Percentiles rank a stretch among this genome's conserved stretches.
Evolutionary conservation across 2,329 filamentous ascomycete genomes (phyloP).

Genomic region (Allantophomopsis cytisporea): DNA sequence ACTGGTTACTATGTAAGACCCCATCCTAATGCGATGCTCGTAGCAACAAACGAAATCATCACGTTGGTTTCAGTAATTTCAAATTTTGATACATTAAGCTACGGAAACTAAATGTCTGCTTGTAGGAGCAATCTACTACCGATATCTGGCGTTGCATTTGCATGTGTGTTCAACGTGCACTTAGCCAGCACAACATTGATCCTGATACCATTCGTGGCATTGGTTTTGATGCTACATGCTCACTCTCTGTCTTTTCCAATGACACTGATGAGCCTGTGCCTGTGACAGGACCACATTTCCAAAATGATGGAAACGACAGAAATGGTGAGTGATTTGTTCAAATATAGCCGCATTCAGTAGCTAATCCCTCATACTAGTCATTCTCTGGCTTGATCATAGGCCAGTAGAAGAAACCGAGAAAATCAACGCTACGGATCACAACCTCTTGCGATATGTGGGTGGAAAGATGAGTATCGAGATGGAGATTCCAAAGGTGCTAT

Average conservation of each 20-base stretch:
- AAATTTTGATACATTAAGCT: too few species aligned
- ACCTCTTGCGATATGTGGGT: slow-evolving; percentile 88
- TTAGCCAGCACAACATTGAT: slow-evolving; percentile 71
- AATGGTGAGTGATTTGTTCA: slow-evolving; percentile 35
- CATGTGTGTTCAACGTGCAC: slow-evolving; percentile 68
- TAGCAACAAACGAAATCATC: not conserved
- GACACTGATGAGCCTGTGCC: slow-evolving; percentile 83
- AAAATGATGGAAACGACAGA: slow-evolving; percentile 67
- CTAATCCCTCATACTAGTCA: slow-evolving; percentile 28
- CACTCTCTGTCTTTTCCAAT: slow-evolving; percentile 76
- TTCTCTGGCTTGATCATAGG: slow-evolving; percentile 94
- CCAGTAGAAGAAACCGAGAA: slow-evolving; percentile 81
- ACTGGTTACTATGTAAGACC: slow-evolving; percentile 59
- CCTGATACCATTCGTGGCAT: slow-evolving; percentile 70
- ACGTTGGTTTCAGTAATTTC: too few species aligned
- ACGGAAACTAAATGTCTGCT: not conserved
- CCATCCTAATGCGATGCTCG: not conserved
- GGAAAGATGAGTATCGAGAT: slow-evolving; percentile 99
- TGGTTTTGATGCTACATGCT: slow-evolving; percentile 98
- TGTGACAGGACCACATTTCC: slow-evolving; percentile 82
- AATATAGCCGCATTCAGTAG: too few species aligned
- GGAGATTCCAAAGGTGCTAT: slow-evolving; percentile 97
- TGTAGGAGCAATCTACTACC: slow-evolving; percentile 87
- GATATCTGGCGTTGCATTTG: slow-evolving; percentile 97
- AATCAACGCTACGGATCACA: slow-evolving; percentile 88